Evolutionary conservation across 2,329 filamentous ascomycete genomes (phyloP), one percentile per base, ranked within the genome.

Genomic region (Chaetoscypha palmicola): DNA sequence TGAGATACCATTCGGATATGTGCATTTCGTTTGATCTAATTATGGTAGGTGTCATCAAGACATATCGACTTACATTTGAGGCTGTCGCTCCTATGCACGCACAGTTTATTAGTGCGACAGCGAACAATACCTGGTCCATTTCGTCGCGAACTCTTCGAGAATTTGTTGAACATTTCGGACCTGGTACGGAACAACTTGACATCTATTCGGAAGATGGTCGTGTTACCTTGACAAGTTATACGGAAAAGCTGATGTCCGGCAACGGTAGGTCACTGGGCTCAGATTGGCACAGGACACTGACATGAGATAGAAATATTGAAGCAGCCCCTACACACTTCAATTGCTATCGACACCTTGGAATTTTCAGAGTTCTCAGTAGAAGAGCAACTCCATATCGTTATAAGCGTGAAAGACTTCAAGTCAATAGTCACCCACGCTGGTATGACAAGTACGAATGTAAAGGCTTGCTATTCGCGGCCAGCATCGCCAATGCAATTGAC

Each of bases 401-500:
- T 90, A 58, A 86, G 80, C 54, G 84, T 91, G 58, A 89, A 87
- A 57, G 86, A 91, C 63, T 90, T 90, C 62, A 81, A 85, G 39
- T 81, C 85, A 24, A 86, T 90, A 42, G 78, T 89, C 40, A 75
- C 80, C 24, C 86, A 91, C 63, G 85, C 86, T 8, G 81, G 81
- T 19, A 78, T 79, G 19, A 73, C 81, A 4, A 78, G 79, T 41
- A 79, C 77, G n/a, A 73, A 76, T 35, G 68, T 90, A 11, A 75
- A 73, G 12, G 82, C 83, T 10, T 71, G 71, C 41, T 90, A 89
- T 63, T 89, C 86, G 2, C 68, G 76, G 20, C 84, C 86, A 3
- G 77, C 77, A 12, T 75, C 77, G 12, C 86, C 86, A 1, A 74
- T 91, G 59, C 82, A 87, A 56, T 73, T 91, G 47, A 77, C 72